These are phyloP conservation scores for Cercophora sp. DNA, from an alignment of 495 filamentous ascomycete species.

Conservation along the genomic window DNA sequence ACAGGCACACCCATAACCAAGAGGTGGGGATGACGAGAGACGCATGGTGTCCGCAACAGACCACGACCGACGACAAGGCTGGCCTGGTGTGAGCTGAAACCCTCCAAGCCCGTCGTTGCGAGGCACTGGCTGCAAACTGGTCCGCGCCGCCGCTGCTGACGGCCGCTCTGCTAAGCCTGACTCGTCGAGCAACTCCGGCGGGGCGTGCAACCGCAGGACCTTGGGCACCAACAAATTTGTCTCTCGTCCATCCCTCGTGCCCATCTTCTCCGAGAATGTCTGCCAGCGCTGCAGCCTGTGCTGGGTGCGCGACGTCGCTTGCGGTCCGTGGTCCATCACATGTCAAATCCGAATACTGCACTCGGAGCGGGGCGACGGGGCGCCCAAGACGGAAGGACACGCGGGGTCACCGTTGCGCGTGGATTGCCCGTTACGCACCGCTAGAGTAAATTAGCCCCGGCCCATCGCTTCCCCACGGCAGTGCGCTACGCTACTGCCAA, in stretches of 20 bases:
- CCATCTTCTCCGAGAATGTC: neutral
- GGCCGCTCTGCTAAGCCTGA: neutral
- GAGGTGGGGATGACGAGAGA: conserved; percentile 11
- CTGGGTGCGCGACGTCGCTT: neutral
- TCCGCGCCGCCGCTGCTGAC: too few species aligned
- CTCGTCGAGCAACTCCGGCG: conserved; percentile 3
- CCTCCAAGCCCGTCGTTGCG: neutral
- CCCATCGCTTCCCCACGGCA: neutral
- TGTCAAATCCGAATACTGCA: conserved; percentile 7
- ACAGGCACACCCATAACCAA: too few species aligned
- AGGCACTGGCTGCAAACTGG: too few species aligned
- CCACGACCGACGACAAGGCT: too few species aligned
- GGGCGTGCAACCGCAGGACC: conserved; percentile 1
- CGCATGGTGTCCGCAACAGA: conserved; percentile 11
- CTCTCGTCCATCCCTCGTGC: neutral
- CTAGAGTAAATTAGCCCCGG: neutral
- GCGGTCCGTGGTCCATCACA: conserved; percentile 1
- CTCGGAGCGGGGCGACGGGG: too few species aligned
- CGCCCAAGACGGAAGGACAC: too few species aligned
- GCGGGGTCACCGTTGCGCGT: too few species aligned
- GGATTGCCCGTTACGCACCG: neutral
- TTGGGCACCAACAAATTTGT: neutral
- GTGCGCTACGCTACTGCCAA: neutral
- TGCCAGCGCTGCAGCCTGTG: neutral
- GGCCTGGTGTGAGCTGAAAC: conserved; percentile 12